A percentile compares a stretch with the other conserved stretches of the same genome.
Evolutionary conservation across 257 asterid species (phyloP).

Genomic region (Solanum microdontum): DNA sequence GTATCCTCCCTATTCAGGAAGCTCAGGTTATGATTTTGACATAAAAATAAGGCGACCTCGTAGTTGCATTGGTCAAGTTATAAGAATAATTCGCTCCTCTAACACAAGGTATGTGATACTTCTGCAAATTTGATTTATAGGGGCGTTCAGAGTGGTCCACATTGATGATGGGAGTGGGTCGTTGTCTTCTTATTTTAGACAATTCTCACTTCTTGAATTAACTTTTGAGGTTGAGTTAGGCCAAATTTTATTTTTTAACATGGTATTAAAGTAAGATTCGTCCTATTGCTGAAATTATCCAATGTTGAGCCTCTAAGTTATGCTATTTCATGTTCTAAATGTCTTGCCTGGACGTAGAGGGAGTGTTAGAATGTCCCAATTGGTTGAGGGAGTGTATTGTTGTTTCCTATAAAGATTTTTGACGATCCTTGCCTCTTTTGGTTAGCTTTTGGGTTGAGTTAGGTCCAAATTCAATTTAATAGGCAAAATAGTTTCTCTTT

Average conservation of each 20-base stretch:
- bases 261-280: not conserved
- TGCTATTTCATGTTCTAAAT: not conserved
- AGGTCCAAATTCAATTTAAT: not conserved
- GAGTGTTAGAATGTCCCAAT: not conserved
- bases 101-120: conserved; percentile 41
- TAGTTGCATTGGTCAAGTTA: conserved; percentile 70
- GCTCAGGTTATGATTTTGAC: conserved; percentile 20
- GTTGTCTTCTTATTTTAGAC: not conserved
- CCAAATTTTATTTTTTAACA: not conserved
- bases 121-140: not conserved
- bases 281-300: not conserved
- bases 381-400: not conserved
- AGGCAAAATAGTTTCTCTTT: not conserved
- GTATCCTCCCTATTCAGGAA: conserved; percentile 32
- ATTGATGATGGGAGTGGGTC: not conserved
- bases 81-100: conserved; percentile 34
- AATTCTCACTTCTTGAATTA: not conserved
- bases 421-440: not conserved
- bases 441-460: not conserved
- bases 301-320: not conserved
- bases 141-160: not conserved
- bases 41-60: conserved; percentile 24
- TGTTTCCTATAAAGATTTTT: not conserved
- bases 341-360: not conserved
- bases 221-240: not conserved